A percentile compares a stretch with the other conserved stretches of the same genome.
These are phyloP conservation scores for Lumnitzera littorea DNA, from an alignment of 345 rosid genomes.

Conservation along the genomic window DNA sequence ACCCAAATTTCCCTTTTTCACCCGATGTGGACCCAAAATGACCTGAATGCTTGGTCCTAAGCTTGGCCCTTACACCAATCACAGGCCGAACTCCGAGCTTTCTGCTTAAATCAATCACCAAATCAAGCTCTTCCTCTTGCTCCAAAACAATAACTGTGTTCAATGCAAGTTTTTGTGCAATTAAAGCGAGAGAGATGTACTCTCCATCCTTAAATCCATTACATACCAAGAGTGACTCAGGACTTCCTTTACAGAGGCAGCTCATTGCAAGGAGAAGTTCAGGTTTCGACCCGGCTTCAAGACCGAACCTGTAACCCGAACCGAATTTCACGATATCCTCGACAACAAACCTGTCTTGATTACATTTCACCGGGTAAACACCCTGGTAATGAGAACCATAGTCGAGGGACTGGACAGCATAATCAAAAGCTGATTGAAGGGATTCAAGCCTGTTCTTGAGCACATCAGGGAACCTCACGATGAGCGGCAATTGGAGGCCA, in stretches of 20 bases:
- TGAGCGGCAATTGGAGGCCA: slow-evolving; percentile 75
- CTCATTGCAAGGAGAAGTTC: slow-evolving; percentile 90
- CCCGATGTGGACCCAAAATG: slow-evolving; percentile 98
- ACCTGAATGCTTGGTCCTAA: slow-evolving; percentile 83
- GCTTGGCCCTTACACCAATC: slow-evolving; percentile 75
- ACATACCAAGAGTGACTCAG: slow-evolving; percentile 65
- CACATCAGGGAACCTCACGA: slow-evolving; percentile 75
- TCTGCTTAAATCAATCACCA: slow-evolving; percentile 56
- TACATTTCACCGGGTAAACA: slow-evolving; percentile 90
- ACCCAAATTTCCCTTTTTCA: slow-evolving; percentile 92
- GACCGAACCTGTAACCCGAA: slow-evolving; percentile 63
- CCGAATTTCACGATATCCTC: slow-evolving; percentile 85
- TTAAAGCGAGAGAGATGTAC: slow-evolving; percentile 64
- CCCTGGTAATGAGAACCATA: slow-evolving; percentile 84
- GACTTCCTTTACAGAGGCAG: slow-evolving; percentile 69
- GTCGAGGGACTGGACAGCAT: slow-evolving; percentile 47
- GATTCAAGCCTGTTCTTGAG: slow-evolving; percentile 76
- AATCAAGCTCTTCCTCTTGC: slow-evolving; percentile 83
- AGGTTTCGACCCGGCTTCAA: slow-evolving; percentile 97
- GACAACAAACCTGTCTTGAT: slow-evolving; percentile 82
- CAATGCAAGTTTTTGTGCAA: slow-evolving; percentile 61
- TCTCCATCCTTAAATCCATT: slow-evolving; percentile 89
- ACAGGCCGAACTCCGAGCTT: slow-evolving; percentile 61
- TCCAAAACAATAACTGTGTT: slow-evolving; percentile 86
- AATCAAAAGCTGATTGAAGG: slow-evolving; percentile 68